Conservation (phyloP, 2,329 filamentous ascomycete species). For the Botrytis aclada region DNA sequence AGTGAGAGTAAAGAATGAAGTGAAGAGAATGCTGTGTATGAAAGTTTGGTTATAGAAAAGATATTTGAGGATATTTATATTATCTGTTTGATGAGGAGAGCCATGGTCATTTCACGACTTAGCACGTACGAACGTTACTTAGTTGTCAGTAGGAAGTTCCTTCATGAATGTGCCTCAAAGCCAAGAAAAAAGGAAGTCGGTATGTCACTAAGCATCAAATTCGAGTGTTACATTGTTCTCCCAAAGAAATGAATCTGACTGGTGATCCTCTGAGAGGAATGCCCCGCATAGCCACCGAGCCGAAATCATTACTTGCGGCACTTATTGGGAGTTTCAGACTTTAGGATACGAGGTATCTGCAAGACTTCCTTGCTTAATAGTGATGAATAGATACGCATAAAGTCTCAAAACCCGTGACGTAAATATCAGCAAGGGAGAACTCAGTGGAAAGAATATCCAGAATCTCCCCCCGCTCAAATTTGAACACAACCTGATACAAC, state of each 20-base stretch:
- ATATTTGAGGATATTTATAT: neutral
- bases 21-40: neutral
- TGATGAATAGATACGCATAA: neutral
- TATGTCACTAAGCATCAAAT: neutral
- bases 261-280: neutral
- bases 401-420: fast-evolving
- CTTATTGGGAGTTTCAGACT: neutral
- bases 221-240: neutral
- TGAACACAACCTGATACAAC: neutral
- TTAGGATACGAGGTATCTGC: neutral
- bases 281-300: neutral
- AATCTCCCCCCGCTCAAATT: fast-evolving
- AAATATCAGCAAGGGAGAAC: neutral
- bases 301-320: neutral
- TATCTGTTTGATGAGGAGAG: neutral
- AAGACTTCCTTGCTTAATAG: neutral
- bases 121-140: neutral
- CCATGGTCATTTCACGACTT: neutral
- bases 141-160: neutral
- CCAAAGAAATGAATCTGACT: neutral
- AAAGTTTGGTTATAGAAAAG: neutral
- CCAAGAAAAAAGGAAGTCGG: neutral
- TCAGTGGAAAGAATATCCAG: neutral
- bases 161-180: neutral
- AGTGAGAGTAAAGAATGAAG: neutral